Conservation (phyloP, 305 asterid species). For the Coffea humblotiana region DNA sequence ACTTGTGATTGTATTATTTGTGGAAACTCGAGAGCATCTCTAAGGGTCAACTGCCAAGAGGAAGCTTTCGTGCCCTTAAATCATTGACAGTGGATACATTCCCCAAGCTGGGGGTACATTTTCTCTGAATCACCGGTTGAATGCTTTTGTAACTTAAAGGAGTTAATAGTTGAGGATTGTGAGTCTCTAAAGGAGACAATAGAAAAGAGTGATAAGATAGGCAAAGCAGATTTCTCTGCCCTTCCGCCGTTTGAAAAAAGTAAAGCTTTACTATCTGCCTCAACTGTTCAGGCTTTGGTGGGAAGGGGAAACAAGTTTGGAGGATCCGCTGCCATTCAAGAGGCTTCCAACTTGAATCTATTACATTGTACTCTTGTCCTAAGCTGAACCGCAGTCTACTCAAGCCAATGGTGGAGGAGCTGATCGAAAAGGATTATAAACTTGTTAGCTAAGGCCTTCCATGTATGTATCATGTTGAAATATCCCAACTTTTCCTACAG, state of each 20-base stretch:
- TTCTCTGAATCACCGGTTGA: not conserved
- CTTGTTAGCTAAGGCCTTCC: no score
- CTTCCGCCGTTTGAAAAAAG: not conserved
- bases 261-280: constrained; percentile 1
- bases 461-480: no score
- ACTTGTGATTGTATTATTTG: constrained; percentile 5
- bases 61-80: constrained; percentile 1
- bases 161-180: not conserved
- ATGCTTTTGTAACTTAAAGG: not conserved
- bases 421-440: no score
- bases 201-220: not conserved
- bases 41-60: not conserved
- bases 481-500: no score
- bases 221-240: not conserved
- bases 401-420: no score
- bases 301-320: not conserved
- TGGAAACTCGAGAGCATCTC: constrained; percentile 2
- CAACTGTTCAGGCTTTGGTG: not conserved
- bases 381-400: not conserved
- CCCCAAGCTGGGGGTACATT: not conserved
- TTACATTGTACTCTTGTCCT: not conserved
- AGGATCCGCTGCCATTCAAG: not conserved
- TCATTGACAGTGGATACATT: not conserved
- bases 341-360: no score
- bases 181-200: not conserved